These are phyloP conservation scores for Raphidocelis subcapitata DNA, from an alignment of 139 green algal genomes.

Conservation along the genomic window DNA sequence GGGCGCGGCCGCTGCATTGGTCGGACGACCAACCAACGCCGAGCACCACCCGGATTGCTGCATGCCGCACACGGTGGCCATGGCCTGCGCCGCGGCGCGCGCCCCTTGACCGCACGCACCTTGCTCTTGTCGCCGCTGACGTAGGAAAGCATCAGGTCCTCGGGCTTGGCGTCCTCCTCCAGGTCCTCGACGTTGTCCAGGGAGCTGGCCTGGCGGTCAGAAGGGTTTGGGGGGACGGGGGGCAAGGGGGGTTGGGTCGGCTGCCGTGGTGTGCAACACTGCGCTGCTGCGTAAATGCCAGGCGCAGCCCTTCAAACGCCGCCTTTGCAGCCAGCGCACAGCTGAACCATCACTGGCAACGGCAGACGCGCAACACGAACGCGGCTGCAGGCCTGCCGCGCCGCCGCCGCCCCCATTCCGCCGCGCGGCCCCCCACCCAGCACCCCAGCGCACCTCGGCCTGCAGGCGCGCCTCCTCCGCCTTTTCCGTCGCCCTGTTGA, in stretches of 20 bases:
- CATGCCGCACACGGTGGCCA: neutral
- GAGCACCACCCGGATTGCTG: neutral
- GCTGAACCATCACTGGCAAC: too few relatives aligned
- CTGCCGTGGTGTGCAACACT: neutral
- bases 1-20: neutral
- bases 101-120: slow-evolving; percentile 31
- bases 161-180: slow-evolving; percentile 91
- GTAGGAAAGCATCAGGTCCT: slow-evolving; percentile 98
- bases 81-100: too few relatives aligned
- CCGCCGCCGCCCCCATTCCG: too few relatives aligned
- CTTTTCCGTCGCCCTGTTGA: slow-evolving; percentile 86
- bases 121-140: slow-evolving; percentile 93
- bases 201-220: slow-evolving; percentile 43
- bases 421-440: too few relatives aligned
- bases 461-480: slow-evolving; percentile 85
- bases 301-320: too few relatives aligned
- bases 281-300: neutral
- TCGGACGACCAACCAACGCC: neutral
- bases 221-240: neutral
- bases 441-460: slow-evolving; percentile 71
- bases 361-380: too few relatives aligned
- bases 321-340: too few relatives aligned
- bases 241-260: too few relatives aligned
- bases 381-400: too few relatives aligned
- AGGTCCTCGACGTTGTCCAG: slow-evolving; percentile 89